Conservation (phyloP, 129 eudicot species). For the Pittosporum tobira region DNA sequence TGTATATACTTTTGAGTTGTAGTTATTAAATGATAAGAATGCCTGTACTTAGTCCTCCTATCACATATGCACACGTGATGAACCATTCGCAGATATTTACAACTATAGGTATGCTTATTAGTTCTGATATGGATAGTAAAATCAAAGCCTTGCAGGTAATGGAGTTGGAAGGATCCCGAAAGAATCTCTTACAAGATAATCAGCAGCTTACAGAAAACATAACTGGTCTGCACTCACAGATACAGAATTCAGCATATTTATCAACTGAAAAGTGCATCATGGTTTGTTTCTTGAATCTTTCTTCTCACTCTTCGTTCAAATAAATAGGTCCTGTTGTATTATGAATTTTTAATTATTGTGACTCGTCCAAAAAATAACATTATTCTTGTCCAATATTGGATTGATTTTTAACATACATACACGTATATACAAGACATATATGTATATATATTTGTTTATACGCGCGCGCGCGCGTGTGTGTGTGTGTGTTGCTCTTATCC, state of each 20-base stretch:
- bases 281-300: slow-evolving; percentile 24
- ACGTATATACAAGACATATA: no score
- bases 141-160: slow-evolving; percentile 74
- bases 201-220: slow-evolving; percentile 42
- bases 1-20: background rate
- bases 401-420: background rate
- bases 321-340: background rate
- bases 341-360: background rate
- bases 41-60: background rate
- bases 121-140: slow-evolving; percentile 51
- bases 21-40: slow-evolving; percentile 1
- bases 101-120: slow-evolving; percentile 15
- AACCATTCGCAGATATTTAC: background rate
- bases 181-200: slow-evolving; percentile 42
- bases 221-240: slow-evolving; percentile 41
- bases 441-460: no score
- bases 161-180: slow-evolving; percentile 51
- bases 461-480: no score
- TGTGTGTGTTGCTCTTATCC: no score
- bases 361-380: background rate
- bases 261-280: slow-evolving; percentile 19
- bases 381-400: background rate
- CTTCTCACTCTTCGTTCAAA: background rate
- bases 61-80: background rate
- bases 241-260: slow-evolving; percentile 33